A percentile compares a stretch with the other conserved stretches of the same genome.
Evolutionary conservation across 768 basidiomycete species (phyloP).

Genomic region (Rhizopogon vesiculosus): DNA sequence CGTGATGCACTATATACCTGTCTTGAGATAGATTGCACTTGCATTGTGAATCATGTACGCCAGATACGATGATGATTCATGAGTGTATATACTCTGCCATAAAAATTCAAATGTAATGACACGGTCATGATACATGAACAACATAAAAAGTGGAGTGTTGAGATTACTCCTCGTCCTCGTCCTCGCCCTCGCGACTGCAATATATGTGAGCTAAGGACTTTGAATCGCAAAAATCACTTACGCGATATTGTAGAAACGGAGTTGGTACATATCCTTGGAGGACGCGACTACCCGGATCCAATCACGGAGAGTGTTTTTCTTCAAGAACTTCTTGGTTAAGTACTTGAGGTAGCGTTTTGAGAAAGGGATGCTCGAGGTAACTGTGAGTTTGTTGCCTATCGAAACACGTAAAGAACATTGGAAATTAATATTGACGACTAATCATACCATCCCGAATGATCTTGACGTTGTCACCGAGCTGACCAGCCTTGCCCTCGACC

Average conservation of each 20-base stretch:
- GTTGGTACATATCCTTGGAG: slow-evolving; percentile 88
- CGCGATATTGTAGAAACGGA: slow-evolving; percentile 94
- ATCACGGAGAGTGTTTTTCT: slow-evolving; percentile 94
- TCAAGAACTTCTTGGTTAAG: slow-evolving; percentile 98
- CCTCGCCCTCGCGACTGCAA: slow-evolving; percentile 42
- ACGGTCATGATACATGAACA: slow-evolving; percentile 2
- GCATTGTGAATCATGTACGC: background rate
- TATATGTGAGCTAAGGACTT: slow-evolving; percentile 5
- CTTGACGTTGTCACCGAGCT: slow-evolving; percentile 87
- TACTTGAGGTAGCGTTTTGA: slow-evolving; percentile 99
- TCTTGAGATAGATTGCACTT: background rate
- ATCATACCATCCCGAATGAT: slow-evolving; percentile 75
- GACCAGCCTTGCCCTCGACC: slow-evolving; percentile 87
- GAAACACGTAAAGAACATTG: slow-evolving; percentile 1
- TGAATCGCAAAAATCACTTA: slow-evolving; percentile 32
- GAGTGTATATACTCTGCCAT: background rate
- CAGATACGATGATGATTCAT: background rate
- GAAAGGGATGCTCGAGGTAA: slow-evolving; percentile 83
- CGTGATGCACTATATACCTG: background rate
- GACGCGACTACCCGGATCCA: slow-evolving; percentile 96
- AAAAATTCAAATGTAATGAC: background rate
- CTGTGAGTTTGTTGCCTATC: slow-evolving; percentile 75
- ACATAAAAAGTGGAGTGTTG: background rate
- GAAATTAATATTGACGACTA: slow-evolving; percentile 12
- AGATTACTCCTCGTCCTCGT: slow-evolving; percentile 48